Percentiles rank a stretch among this genome's conserved stretches.
Conservation (phyloP, 2,329 filamentous ascomycete genomes). For the Ceratocystis ficicola region DNA sequence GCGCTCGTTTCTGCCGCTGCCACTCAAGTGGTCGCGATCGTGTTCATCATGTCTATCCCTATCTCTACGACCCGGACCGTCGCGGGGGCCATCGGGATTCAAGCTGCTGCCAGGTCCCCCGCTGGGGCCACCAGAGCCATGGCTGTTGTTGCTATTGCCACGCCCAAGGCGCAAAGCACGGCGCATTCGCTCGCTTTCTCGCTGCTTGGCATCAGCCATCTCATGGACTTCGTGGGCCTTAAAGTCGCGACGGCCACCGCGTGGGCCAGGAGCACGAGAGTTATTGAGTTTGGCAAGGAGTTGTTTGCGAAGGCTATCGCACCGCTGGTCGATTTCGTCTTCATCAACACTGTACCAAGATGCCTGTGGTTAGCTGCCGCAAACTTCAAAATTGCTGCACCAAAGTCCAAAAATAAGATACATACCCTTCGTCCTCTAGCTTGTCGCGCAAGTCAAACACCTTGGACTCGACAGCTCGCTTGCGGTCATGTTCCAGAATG, state of each 20-base stretch:
- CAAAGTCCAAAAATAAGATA: conserved; percentile 16
- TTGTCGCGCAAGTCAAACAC: conserved; percentile 81
- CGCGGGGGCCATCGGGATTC: neutral
- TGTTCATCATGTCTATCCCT: neutral
- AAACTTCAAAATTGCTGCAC: too few species aligned
- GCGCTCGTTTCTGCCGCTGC: conserved; percentile 7
- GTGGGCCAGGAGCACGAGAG: conserved; percentile 23
- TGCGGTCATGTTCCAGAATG: conserved; percentile 87
- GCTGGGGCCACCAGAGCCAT: neutral
- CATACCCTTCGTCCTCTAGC: conserved; percentile 79
- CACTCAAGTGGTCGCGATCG: neutral
- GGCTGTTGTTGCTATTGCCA: neutral
- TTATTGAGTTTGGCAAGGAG: conserved; percentile 32
- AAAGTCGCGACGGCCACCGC: conserved; percentile 42
- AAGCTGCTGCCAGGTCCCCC: neutral
- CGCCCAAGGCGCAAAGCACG: conserved; percentile 51
- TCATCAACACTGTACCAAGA: conserved; percentile 54
- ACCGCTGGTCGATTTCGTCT: conserved; percentile 69
- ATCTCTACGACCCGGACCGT: neutral
- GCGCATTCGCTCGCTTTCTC: conserved; percentile 80
- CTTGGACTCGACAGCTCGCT: conserved; percentile 82
- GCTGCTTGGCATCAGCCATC: conserved; percentile 87
- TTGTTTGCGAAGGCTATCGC: conserved; percentile 34
- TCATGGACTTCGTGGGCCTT: conserved; percentile 95
- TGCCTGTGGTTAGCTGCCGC: neutral